Evolutionary conservation across 805 yeast genomes (phyloP), one percentile per base, ranked within the genome.

Genomic region (Phaffomyces opuntiae): DNA sequence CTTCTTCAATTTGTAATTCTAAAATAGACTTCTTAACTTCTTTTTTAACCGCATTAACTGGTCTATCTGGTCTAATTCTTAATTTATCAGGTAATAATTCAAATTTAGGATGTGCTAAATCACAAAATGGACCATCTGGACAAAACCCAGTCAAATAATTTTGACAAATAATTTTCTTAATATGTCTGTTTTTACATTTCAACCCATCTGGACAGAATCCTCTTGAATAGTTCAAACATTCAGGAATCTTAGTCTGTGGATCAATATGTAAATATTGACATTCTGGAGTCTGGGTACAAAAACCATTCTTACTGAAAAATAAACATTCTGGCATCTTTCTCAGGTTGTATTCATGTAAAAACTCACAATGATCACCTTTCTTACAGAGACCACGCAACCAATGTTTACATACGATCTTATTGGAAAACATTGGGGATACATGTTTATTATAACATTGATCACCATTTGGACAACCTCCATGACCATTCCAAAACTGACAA

Each of bases 371-470:
- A 55, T 89, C 96, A 42, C 95, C 95, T 70, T 91, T 91, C 67
- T 93, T 93, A 67, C 99, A 93, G 33, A 93, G 75, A 0, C 99
- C 99, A 53, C 97, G 77, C 33, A 93, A 77, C 99, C 99, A 93
- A 70, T 93, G 97, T 72, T 93, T 91, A 64, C 99, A 93, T 5
- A 93, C 99, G 44, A 93, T 87, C 62, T 84, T 83, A 62, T 83
- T 83, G 44, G 75, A 71, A 58, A 78, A 80, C 40, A 74, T 75
- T 43, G 77, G 80, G 43, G 79, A 76, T 32, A 83, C 83, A 66
- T 91, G 98, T 59, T 89, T 86, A 66, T 87, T 81, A 19, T 90
- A 90, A 61, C 98, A 91, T 41, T 74, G 74, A n/a, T 74, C 70
- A 8, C 97, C 96, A 48, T 82, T 72, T 3, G 97, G 96, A 65